Conservation (phyloP, 352 stramenopile genomes). For the Globisporangium nagaii region DNA sequence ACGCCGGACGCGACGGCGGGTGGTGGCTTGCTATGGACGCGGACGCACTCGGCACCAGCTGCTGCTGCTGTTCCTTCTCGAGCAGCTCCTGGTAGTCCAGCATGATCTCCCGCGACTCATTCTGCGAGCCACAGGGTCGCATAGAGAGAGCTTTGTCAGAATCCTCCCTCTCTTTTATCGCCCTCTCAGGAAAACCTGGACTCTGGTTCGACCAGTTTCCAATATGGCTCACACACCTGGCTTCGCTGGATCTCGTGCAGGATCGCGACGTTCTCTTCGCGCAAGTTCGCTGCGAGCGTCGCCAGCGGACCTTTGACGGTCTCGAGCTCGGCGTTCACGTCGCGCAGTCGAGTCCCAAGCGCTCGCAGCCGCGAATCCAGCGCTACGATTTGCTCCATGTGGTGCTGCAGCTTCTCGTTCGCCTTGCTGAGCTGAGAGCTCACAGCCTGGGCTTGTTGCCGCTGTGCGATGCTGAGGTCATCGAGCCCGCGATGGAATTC, state of each 20-base stretch:
- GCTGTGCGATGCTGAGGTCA: slow-evolving; percentile 13
- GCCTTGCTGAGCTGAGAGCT: slow-evolving; percentile 25
- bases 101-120: slow-evolving; percentile 60
- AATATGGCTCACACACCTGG: slow-evolving; percentile 27
- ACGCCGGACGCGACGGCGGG: slow-evolving; percentile 29
- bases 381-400: slow-evolving; percentile 28
- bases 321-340: slow-evolving; percentile 32
- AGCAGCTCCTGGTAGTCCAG: slow-evolving; percentile 61
- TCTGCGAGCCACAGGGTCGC: slow-evolving; percentile 11
- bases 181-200: no score
- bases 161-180: no score
- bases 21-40: no score
- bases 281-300: slow-evolving; percentile 51
- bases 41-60: slow-evolving; percentile 8
- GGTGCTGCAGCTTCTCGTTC: slow-evolving; percentile 24
- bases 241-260: slow-evolving; percentile 59
- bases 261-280: slow-evolving; percentile 66
- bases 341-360: slow-evolving; percentile 17
- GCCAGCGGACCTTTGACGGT: slow-evolving; percentile 48
- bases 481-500: slow-evolving; percentile 22
- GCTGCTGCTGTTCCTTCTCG: slow-evolving; percentile 34
- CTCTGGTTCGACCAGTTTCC: no score
- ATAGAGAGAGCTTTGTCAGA: not conserved
- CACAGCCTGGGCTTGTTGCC: slow-evolving; percentile 19
- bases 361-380: slow-evolving; percentile 29